Evolutionary conservation across 345 rosid species (phyloP).

Genomic region (Balakata baccata): DNA sequence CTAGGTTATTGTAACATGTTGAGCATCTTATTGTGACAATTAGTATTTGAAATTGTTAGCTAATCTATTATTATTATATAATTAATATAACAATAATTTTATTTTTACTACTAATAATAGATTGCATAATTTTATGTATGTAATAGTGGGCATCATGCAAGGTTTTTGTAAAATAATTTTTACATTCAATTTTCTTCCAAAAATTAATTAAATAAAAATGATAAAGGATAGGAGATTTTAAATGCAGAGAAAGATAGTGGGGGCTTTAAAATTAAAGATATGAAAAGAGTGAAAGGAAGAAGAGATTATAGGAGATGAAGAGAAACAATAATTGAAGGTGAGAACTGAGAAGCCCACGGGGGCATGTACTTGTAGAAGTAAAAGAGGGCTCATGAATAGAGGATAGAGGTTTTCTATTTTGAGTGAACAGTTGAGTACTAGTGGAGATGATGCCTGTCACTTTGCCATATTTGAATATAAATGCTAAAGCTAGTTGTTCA

Average conservation of each 20-base stretch:
- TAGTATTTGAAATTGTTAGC: too few relatives aligned
- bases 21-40: too few relatives aligned
- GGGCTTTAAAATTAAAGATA: background rate
- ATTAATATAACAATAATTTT: too few relatives aligned
- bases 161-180: too few relatives aligned
- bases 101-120: too few relatives aligned
- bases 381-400: slow-evolving; percentile 6
- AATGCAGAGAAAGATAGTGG: background rate
- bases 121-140: too few relatives aligned
- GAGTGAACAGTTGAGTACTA: background rate
- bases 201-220: background rate
- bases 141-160: too few relatives aligned
- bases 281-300: background rate
- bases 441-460: slow-evolving; percentile 20
- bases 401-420: slow-evolving; percentile 19
- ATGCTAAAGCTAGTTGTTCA: background rate
- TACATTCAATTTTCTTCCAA: too few relatives aligned
- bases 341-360: background rate
- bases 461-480: slow-evolving; percentile 18
- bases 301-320: background rate
- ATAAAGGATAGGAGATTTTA: background rate
- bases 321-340: slow-evolving; percentile 23
- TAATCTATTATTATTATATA: too few relatives aligned
- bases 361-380: background rate
- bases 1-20: too few relatives aligned